Evolutionary conservation across 768 basidiomycete species (phyloP), one percentile per base, ranked within the genome.

Genomic region (Phylloporus sp.): DNA sequence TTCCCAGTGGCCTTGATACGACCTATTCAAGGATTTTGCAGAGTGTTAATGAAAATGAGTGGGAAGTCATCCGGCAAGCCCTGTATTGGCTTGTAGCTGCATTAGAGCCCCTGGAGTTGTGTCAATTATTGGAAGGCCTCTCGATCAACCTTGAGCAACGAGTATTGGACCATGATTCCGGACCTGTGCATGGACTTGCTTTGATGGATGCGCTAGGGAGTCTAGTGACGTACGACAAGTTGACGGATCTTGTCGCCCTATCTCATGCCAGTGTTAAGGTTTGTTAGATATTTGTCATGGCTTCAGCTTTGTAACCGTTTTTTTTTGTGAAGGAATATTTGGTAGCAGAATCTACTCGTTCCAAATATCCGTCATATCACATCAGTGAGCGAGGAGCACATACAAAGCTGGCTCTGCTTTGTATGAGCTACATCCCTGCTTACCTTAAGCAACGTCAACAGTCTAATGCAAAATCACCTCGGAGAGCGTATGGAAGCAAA

Each of bases 241-340:
- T 3, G 31, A 55, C 46, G 13, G 50, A 47, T 8, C 4, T 51
- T 20, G 35, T 59, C 28, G 40, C n/a, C 2, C 11, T 59, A 4
- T 51, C 58, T 5, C 57, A 59, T 16, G 46, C 49, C 35, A 55
- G 55, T 3, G 53, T 58, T 16, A 50, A 58, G 58, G 56, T 58
- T 32, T 31, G 32, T n/a, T 20, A 0, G 2, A 16, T 7, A 11
- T 18, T n/a, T 27, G 9, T 24, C 8, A 5, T 1, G 3, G 23
- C 6, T 38, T 4, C 4, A 18, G 16, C 2, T 5, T 16, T 6
- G 26, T 18, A 0, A 4, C 32, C 52, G 16, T 8, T 15, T 32
- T 22, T n/a, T 11, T 41, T 11, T 42, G 8, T 7, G 2, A 7
- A 55, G 55, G 55, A 57, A 27, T 57, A 54, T 26, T n/a, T 57